A percentile compares a stretch with the other conserved stretches of the same genome.
Evolutionary conservation across 2,329 filamentous ascomycete species (phyloP).

Genomic region (Nemania bipapillata): DNA sequence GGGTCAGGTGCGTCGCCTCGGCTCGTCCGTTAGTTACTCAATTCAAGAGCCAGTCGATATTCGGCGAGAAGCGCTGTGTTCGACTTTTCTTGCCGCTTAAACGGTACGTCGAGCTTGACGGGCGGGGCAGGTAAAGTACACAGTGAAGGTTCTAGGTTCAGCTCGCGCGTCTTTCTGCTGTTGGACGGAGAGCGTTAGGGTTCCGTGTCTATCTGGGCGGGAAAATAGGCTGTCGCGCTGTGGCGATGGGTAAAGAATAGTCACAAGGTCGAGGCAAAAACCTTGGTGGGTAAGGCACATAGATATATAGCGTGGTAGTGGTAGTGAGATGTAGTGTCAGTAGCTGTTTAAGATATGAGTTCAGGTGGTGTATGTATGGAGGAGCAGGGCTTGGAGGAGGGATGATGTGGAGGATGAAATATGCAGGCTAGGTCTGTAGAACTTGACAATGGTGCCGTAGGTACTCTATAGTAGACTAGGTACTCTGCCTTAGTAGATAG

Average conservation of each 20-base stretch:
- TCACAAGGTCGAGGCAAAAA: neutral
- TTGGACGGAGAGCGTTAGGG: neutral
- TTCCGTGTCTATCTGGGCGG: neutral
- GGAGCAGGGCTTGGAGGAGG: constrained; percentile 7
- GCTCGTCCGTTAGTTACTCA: constrained; percentile 1
- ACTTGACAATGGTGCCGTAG: constrained; percentile 8
- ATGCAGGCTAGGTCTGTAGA: constrained; percentile 14
- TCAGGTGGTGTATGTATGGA: constrained; percentile 9
- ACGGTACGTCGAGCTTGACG: neutral
- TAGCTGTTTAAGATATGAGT: neutral
- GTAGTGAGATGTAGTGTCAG: neutral
- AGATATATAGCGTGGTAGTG: neutral
- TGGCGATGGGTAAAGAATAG: neutral
- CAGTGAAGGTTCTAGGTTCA: neutral
- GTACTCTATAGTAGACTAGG: neutral
- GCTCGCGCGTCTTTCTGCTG: constrained; percentile 7
- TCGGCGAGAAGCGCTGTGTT: neutral
- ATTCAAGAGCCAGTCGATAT: neutral
- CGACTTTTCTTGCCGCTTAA: neutral
- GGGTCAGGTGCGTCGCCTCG: neutral
- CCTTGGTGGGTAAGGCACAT: neutral
- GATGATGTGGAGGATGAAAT: constrained; percentile 24
- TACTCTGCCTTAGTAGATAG: too few relatives aligned
- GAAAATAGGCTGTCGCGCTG: constrained; percentile 1
- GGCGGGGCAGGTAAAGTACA: neutral